Base-by-base conservation (phyloP, 202 grass and related monocot genomes). In the Hordeum pubiflorum region DNA sequence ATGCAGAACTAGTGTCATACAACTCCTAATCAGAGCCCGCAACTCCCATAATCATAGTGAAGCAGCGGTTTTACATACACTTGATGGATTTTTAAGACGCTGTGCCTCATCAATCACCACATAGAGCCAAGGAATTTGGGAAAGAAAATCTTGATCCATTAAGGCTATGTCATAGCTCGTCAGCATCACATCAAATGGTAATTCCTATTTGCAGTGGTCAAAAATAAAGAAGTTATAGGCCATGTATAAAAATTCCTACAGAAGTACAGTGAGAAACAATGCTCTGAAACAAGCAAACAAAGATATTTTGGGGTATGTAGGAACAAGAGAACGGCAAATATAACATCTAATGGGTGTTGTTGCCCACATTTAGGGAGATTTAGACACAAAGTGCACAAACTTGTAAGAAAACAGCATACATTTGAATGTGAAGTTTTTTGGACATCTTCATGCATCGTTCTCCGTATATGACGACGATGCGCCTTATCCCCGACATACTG, bases 91-190 rank as follows among this genome's bases (percentile, higher is more conserved):
- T 85, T 94, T 97, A 44, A 97, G 90, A 82, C 90, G 85, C 54
- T 97, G 95, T 24, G 92, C 95, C 80, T 97, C 92, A 77, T 94
- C 88, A 81, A 97, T 91, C 61, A 97, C 86, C 61, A 75, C 78
- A 79, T 88, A 94, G 68, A 71, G 76, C 90, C 88, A 97, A 7
- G 92, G 86, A 62, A 97, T 91, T 91, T 93, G 92, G 14, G 86
- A 94, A 89, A 97, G 90, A 76, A 97, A 97, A 78, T 89, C 79
- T 79, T 89, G 90, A 86, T 97, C 95, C 86, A 92, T 64, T 59
- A 97, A 84, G 64, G 88, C 92, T 78, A 93, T 87, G 84, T 97
- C 92, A 89, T 97, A 97, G 61, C 92, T 93, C 64, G 90, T 94
- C 81, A 93, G 37, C 66, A 97, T 74, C 73, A 93, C 95, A 85